These are phyloP conservation scores for Cladorrhinum samala DNA, from an alignment of 495 filamentous ascomycete genomes.

Conservation along the genomic window DNA sequence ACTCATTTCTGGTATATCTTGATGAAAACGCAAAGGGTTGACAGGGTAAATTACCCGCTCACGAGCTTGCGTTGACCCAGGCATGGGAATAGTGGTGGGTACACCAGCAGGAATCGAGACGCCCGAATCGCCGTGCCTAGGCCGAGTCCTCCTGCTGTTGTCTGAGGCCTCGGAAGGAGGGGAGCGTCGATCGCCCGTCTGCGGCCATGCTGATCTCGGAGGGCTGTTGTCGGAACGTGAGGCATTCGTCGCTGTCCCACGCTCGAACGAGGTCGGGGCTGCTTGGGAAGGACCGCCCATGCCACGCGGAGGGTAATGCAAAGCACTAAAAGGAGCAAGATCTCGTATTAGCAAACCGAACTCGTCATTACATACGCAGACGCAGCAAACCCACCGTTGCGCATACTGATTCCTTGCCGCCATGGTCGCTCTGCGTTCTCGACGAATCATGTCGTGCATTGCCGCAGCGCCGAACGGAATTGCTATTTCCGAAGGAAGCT, in stretches of 20 bases:
- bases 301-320: no score
- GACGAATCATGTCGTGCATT: constrained; percentile 15
- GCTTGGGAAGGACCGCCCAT: no score
- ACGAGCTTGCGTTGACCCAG: neutral
- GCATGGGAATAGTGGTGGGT: neutral
- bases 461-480: constrained; percentile 8
- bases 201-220: constrained; percentile 14
- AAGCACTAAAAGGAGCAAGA: no score
- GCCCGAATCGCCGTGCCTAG: constrained; percentile 29
- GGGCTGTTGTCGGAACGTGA: no score
- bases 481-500: constrained; percentile 43
- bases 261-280: no score
- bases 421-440: no score
- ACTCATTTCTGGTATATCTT: no score
- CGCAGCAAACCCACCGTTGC: no score
- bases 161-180: constrained; percentile 33
- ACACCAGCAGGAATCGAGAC: neutral
- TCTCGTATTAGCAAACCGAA: no score
- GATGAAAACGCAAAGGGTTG: neutral
- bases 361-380: no score
- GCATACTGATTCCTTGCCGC: no score
- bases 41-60: neutral
- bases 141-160: constrained; percentile 31
- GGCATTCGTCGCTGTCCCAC: no score
- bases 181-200: constrained; percentile 31